A percentile compares a stretch with the other conserved stretches of the same genome.
These are phyloP conservation scores for Aureobasidium sp. DNA, from an alignment of 2,329 filamentous ascomycete genomes.

Conservation along the genomic window DNA sequence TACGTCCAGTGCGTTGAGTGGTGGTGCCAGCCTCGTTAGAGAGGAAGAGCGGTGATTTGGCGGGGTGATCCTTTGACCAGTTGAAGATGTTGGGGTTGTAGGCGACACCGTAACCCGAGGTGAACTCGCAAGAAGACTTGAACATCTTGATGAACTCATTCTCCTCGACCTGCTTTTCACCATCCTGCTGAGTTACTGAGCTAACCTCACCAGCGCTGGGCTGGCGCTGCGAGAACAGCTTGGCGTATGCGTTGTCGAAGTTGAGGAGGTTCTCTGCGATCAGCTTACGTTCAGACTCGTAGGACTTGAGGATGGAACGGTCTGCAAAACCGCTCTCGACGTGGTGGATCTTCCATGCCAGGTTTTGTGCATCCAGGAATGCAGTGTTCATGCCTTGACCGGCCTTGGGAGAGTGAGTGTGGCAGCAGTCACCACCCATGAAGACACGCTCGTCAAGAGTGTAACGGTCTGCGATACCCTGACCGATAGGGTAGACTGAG, in stretches of 20 bases:
- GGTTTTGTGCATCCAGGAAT: conserved; percentile 63
- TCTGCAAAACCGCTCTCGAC: conserved; percentile 76
- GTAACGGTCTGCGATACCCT: conserved; percentile 57
- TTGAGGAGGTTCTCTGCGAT: conserved; percentile 76
- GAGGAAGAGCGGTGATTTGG: conserved; percentile 61
- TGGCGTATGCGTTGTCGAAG: conserved; percentile 85
- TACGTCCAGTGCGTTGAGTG: conserved; percentile 63
- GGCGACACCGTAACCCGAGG: conserved; percentile 81
- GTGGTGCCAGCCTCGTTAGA: conserved; percentile 44
- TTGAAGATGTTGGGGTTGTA: conserved; percentile 79
- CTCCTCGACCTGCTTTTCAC: conserved; percentile 38
- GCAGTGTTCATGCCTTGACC: conserved; percentile 58
- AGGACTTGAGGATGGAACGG: conserved; percentile 69
- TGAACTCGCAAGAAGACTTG: conserved; percentile 87
- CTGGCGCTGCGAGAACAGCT: conserved; percentile 73
- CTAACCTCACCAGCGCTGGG: conserved; percentile 66
- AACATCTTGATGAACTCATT: conserved; percentile 84
- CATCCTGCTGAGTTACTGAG: conserved; percentile 50
- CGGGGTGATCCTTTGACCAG: conserved; percentile 67
- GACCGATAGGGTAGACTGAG: conserved; percentile 57
- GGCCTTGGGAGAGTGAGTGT: conserved; percentile 56
- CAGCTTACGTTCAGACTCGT: conserved; percentile 76
- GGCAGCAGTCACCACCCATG: conserved; percentile 57
- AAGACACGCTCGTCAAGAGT: conserved; percentile 57
- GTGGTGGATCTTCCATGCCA: conserved; percentile 93